Percentiles rank a stretch among this genome's conserved stretches.
These are phyloP conservation scores for Tetrapisispora phaffii DNA, from an alignment of 805 yeast species.

Conservation along the genomic window DNA sequence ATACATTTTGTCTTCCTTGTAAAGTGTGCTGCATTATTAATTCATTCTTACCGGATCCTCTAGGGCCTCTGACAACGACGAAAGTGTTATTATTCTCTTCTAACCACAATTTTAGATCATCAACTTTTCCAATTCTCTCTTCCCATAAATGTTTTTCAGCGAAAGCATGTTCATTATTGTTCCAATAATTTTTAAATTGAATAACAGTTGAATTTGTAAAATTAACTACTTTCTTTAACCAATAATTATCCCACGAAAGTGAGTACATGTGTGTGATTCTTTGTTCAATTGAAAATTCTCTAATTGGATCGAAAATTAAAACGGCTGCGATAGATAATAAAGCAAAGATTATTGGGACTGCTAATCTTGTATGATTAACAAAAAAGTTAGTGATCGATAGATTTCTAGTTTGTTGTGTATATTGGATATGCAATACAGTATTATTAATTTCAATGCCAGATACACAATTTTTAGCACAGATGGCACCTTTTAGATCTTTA, in stretches of 20 bases:
- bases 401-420: conserved; percentile 38
- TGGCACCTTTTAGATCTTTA: conserved; percentile 52
- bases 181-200: conserved; percentile 30
- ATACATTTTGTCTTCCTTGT: conserved; percentile 47
- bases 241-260: conserved; percentile 36
- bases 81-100: conserved; percentile 86
- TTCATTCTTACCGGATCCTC: conserved; percentile 89
- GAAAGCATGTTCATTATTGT: conserved; percentile 23
- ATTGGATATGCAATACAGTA: conserved; percentile 65
- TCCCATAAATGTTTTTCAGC: conserved; percentile 43
- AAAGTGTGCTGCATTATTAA: conserved; percentile 62
- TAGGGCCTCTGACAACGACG: conserved; percentile 83
- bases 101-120: conserved; percentile 66
- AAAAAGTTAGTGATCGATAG: conserved; percentile 42
- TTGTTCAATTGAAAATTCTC: conserved; percentile 67
- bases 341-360: conserved; percentile 73
- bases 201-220: conserved; percentile 32
- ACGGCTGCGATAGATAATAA: conserved; percentile 74
- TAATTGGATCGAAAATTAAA: conserved; percentile 82
- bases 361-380: conserved; percentile 67
- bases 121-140: conserved; percentile 58
- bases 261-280: conserved; percentile 57
- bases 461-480: conserved; percentile 81
- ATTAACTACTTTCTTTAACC: conserved; percentile 29
- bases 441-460: conserved; percentile 64